Evolutionary conservation across 768 basidiomycete species (phyloP), one percentile per base, ranked within the genome.

Genomic region (Termitomyces sp.): DNA sequence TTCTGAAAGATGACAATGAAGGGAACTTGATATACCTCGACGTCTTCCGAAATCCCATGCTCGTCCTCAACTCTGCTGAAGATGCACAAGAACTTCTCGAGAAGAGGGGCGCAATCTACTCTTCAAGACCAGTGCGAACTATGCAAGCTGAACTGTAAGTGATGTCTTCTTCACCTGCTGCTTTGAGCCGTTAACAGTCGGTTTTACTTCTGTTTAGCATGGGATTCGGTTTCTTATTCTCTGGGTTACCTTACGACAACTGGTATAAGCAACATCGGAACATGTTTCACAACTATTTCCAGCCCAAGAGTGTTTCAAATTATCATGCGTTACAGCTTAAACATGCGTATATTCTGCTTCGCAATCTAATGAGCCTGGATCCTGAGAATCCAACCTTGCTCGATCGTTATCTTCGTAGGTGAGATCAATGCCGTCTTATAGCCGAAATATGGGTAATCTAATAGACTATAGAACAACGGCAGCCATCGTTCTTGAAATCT

Each of bases 51-150:
- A 55, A 60, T 20, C 49, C 54, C 2, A 51, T 55, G 34, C 49
- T 79, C 6, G 24, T 79, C 46, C 47, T 79, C 9, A 76, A 74
- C 58, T 68, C 65, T 0, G 51, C 54, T 14, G 64, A 72, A 14
- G 57, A 64, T n/a, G 69, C 74, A 4, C 61, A 71, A 32, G 79
- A 81, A 27, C 69, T 81, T 59, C 68, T 81, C 44, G 78, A 81
- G 36, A 78, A 76, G 60, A 74, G 77, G 43, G 78, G 77, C 10
- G 66, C 75, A 18, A 67, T 71, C 24, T 81, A 81, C 57, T 82
- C 80, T 34, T 74, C 62, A 6, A 55, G 62, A 16, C 33, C 61
- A 27, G 44, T 63, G 16, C 53, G 62, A 42, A 54, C 55, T 10
- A 74, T 20, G 68, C 58, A 59, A 39, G 53, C 59, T 39, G 53